Conservation (phyloP, 768 basidiomycete species). For the Lactifluus subvellereus region DNA sequence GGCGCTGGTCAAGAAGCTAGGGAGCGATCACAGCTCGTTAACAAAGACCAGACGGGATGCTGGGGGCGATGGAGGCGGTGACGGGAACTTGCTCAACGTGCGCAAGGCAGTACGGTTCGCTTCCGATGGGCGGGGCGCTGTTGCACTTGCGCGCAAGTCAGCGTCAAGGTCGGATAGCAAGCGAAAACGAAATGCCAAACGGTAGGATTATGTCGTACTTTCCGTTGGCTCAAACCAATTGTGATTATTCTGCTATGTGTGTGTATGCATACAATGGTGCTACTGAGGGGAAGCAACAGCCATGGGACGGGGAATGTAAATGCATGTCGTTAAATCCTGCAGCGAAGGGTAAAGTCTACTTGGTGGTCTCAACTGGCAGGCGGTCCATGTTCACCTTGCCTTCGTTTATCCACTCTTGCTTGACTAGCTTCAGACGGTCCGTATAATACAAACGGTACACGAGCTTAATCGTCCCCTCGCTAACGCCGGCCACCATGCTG, state of each 20-base stretch:
- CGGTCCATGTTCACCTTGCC: slow-evolving; percentile 55
- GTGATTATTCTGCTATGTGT: neutral
- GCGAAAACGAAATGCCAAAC: neutral
- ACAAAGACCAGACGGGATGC: slow-evolving; percentile 8
- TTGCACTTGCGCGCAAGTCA: slow-evolving; percentile 18
- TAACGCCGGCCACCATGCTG: slow-evolving; percentile 85
- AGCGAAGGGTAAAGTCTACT: neutral
- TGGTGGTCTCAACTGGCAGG: slow-evolving; percentile 31
- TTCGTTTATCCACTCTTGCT: slow-evolving; percentile 79
- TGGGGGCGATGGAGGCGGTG: neutral
- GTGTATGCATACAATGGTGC: slow-evolving; percentile 3
- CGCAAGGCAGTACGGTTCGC: slow-evolving; percentile 26
- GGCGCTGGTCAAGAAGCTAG: slow-evolving; percentile 71
- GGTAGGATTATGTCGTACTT: neutral
- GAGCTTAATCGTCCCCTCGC: slow-evolving; percentile 91
- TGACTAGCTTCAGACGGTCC: slow-evolving; percentile 72
- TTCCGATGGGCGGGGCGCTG: slow-evolving; percentile 18
- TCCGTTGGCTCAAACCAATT: neutral
- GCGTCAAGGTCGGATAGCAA: neutral
- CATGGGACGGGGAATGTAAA: neutral
- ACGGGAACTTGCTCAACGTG: slow-evolving; percentile 20
- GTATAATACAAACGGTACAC: slow-evolving; percentile 76
- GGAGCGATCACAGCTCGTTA: slow-evolving; percentile 1
- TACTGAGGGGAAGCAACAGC: neutral
- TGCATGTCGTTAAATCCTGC: neutral